These are phyloP conservation scores for Candida maris DNA, from an alignment of 805 yeast genomes.

Conservation along the genomic window DNA sequence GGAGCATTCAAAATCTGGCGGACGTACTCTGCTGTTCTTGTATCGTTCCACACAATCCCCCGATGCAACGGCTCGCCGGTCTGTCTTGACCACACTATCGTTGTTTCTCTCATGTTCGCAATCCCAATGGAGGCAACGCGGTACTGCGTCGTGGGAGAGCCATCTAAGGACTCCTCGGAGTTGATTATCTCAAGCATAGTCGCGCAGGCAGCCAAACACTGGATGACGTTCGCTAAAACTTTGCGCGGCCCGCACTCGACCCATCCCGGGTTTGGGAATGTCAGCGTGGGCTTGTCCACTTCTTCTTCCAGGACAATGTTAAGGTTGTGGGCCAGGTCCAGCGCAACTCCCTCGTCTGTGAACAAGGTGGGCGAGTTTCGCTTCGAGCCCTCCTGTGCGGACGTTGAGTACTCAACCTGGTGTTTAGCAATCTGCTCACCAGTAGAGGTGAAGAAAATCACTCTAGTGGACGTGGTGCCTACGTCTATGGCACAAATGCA, in stretches of 20 bases:
- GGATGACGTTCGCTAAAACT: conserved; percentile 73
- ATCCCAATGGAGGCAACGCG: conserved; percentile 75
- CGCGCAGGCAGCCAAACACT: conserved; percentile 69
- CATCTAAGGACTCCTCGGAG: conserved; percentile 36
- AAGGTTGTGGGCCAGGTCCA: conserved; percentile 45
- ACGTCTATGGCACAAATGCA: conserved; percentile 74
- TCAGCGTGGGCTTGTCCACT: conserved; percentile 58
- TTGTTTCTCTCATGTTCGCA: conserved; percentile 95
- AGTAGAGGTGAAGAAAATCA: conserved; percentile 67
- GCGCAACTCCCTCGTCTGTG: conserved; percentile 72
- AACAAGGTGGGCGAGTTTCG: conserved; percentile 51
- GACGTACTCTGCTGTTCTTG: conserved; percentile 75
- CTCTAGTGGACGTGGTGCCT: conserved; percentile 91
- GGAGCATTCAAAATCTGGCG: conserved; percentile 55
- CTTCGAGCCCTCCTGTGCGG: conserved; percentile 47
- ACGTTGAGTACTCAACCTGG: conserved; percentile 83
- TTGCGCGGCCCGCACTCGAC: conserved; percentile 89
- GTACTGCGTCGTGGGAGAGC: conserved; percentile 33
- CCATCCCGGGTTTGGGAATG: conserved; percentile 86
- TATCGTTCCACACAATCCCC: conserved; percentile 96
- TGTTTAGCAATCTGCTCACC: conserved; percentile 83
- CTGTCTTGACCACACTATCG: conserved; percentile 77
- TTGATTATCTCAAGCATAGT: conserved; percentile 55
- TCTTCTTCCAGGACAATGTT: conserved; percentile 58
- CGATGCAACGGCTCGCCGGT: conserved; percentile 82